Conservation (phyloP, 306 rosid genomes). For the Morella rubra region DNA sequence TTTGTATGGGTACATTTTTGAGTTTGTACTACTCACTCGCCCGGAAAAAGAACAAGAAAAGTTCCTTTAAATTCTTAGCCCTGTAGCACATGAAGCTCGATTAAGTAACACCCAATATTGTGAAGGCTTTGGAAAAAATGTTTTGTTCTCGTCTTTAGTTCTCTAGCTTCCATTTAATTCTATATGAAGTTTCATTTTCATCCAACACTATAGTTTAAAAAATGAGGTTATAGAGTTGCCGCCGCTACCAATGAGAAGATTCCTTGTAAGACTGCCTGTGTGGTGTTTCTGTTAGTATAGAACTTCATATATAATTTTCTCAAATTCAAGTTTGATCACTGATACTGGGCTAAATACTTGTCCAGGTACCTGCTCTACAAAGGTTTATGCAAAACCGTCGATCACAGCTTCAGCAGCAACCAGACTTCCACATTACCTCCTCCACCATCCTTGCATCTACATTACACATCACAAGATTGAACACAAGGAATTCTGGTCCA, state of each 20-base stretch:
- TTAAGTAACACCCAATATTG: too few relatives aligned
- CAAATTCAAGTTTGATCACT: not conserved
- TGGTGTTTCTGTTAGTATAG: not conserved
- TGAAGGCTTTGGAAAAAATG: too few relatives aligned
- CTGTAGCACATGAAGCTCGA: too few relatives aligned
- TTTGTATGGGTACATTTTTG: too few relatives aligned
- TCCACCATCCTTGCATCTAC: slow-evolving; percentile 96
- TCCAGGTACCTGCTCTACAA: slow-evolving; percentile 90
- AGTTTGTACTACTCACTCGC: too few relatives aligned
- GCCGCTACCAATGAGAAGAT: not conserved
- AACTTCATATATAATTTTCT: not conserved
- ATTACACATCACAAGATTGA: slow-evolving; percentile 93
- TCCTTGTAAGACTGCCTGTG: not conserved
- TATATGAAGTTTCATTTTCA: too few relatives aligned
- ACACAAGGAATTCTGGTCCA: slow-evolving; percentile 70
- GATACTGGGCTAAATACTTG: not conserved
- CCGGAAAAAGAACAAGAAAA: too few relatives aligned
- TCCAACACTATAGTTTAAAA: not conserved
- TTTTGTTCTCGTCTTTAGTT: too few relatives aligned
- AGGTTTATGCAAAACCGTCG: slow-evolving; percentile 90
- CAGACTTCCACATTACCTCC: slow-evolving; percentile 95
- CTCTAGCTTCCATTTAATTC: too few relatives aligned
- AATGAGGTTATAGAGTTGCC: not conserved
- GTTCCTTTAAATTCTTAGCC: too few relatives aligned
- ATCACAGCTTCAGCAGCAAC: slow-evolving; percentile 87